Evolutionary conservation across 495 filamentous ascomycete genomes (phyloP), one percentile per base, ranked within the genome.

Genomic region (Podospora sp.): DNA sequence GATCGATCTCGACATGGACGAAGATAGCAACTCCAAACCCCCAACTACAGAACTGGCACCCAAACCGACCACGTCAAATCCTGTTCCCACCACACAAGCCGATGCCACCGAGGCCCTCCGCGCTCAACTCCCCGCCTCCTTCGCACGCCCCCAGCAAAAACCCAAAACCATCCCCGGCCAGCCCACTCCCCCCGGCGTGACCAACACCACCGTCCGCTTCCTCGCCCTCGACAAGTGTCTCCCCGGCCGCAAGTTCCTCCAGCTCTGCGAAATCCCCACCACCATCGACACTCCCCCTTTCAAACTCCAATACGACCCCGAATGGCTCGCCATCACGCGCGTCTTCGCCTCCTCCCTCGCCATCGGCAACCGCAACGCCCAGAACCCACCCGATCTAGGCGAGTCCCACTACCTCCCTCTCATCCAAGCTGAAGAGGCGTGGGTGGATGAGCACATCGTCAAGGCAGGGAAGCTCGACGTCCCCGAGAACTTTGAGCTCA

Each of bases 241-340:
- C 36, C 89, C 90, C 0, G 80, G 86, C 8, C 86, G 88, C 20
- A 83, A 92, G n/a, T 98, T 93, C 74, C 83, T 98, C 50, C 91
- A 97, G 66, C 79, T 97, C 5, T 75, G 90, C 20, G 83, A 88
- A 18, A 79, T 96, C 29, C 35, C 72, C 4, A 62, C 75, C 12
- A 57, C 66, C 14, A 33, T 33, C 66, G 1, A n/a, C n/a, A n/a
- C 80, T 78, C 1, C 72, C 79, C 56, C 74, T 12, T 77, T 73
- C 67, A 72, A 76, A 6, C 86, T 98, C 4, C 77, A 87, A 35
- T 97, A 98, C 75, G 95, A 99, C 76, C 87, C 88, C 29, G 95
- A 99, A 80, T 99, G 94, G 94, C 87, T 98, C 3, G 90, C 95
- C 8, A 97, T 99, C 69, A 91, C 89, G 1, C 92, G 94, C 16